phyloP scores from a whole-genome alignment of 2,329 filamentous ascomycete species.

The Fusarium virguliforme region DNA sequence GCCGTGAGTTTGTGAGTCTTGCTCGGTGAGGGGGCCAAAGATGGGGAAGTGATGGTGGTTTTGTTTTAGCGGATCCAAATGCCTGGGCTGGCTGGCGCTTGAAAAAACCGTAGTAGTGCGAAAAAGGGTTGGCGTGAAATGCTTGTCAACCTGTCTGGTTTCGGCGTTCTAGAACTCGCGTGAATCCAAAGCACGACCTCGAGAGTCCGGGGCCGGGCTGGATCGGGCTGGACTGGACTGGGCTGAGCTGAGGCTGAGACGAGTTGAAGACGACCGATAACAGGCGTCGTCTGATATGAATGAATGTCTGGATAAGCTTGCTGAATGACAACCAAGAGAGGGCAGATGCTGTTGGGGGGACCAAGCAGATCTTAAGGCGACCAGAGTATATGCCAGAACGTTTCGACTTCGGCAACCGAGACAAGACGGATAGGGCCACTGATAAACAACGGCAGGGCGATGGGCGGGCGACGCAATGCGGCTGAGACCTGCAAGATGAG shows the following conservation, averaged over 20 bases:
- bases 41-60: slow-evolving; percentile 29
- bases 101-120: slow-evolving; percentile 28
- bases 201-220: slow-evolving; percentile 40
- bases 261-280: slow-evolving; percentile 28
- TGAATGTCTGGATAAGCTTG: neutral
- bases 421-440: slow-evolving; percentile 20
- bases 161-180: slow-evolving; percentile 46
- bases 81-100: slow-evolving; percentile 6
- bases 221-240: slow-evolving; percentile 37
- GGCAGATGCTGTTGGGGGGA: slow-evolving; percentile 18
- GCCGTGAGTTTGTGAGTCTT: slow-evolving; percentile 10
- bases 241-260: slow-evolving; percentile 25
- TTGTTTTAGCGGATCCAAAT: slow-evolving; percentile 28
- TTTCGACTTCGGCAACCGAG: slow-evolving; percentile 17
- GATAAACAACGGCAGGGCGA: slow-evolving; percentile 28
- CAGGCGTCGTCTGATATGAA: slow-evolving; percentile 9
- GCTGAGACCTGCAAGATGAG: slow-evolving; percentile 40
- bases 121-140: slow-evolving; percentile 40
- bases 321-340: slow-evolving; percentile 1
- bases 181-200: slow-evolving; percentile 39
- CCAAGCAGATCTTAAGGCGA: slow-evolving; percentile 1
- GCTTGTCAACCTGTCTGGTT: slow-evolving; percentile 30
- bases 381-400: slow-evolving; percentile 24
- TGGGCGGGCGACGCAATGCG: slow-evolving; percentile 24
- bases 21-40: slow-evolving; percentile 5